Evolutionary conservation across 2,329 filamentous ascomycete species (phyloP), one percentile per base, ranked within the genome.

Genomic region (Fusarium nurragi): DNA sequence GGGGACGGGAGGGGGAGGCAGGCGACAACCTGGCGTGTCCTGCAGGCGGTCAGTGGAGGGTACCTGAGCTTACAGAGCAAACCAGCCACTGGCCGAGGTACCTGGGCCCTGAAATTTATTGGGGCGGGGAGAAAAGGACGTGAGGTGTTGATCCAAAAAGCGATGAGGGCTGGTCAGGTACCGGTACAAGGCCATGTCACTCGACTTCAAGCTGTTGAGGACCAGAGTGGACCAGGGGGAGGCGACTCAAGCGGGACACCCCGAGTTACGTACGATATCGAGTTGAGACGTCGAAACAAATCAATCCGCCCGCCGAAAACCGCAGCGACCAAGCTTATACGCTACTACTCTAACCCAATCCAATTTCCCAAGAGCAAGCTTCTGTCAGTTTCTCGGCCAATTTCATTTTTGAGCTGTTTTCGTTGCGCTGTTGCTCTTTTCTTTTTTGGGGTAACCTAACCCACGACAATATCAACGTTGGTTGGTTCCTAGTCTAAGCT

Each of bases 181-280:
- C 68, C 39, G 46, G 68, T 71, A 71, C 68, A 50, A 66, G 19
- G 16, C 28, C 14, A 43, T 43, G 55, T 59, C 54, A 59, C 55
- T 52, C 9, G 39, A 54, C 52, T 47, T 51, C 67, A 60, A 71
- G 69, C 69, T 71, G 69, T 71, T 71, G 69, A 71, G 69, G 60
- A 67, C 67, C 52, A 38, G 21, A 63, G 69, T 71, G 69, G 69
- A 69, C 58, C 66, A 60, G 50, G 48, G 62, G 54, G 44, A 59
- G 55, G 46, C 43, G 53, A 59, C 43, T 37, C 47, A 67, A 49
- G 30, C 30, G 30, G 30, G 14, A 34, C 16, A n/a, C 47, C 51
- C 52, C 64, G 45, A 49, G 51, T 61, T 60, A 71, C 65, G 65
- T 65, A 69, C 63, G 65, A 67, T 53, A 56, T 59, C 52, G 46